A percentile compares a stretch with the other conserved stretches of the same genome.
phyloP scores from a whole-genome alignment of 2,329 filamentous ascomycete species.

The Talaromyces sp. region DNA sequence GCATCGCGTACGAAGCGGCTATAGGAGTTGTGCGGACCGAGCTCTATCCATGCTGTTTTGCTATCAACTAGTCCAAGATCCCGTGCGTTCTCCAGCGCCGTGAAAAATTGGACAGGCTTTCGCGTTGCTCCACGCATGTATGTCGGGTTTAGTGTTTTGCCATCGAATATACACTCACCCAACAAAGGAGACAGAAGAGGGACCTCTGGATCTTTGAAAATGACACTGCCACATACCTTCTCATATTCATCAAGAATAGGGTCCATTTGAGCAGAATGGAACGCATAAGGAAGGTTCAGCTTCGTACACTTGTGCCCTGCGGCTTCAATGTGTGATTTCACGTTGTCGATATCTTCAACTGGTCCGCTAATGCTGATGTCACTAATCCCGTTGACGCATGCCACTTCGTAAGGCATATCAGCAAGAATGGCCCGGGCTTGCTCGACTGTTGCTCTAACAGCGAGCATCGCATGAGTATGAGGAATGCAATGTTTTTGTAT shows the following conservation, averaged over 20 bases:
- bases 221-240: neutral
- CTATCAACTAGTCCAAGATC: neutral
- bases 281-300: conserved; percentile 8
- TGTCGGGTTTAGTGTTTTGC: neutral
- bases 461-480: conserved; percentile 68
- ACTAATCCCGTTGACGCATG: conserved; percentile 75
- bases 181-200: neutral
- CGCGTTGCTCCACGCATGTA: neutral
- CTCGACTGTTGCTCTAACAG: neutral
- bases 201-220: neutral
- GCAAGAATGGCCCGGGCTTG: neutral
- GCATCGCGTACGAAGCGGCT: neutral
- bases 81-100: neutral
- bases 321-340: neutral
- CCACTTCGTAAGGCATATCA: conserved; percentile 53
- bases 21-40: neutral
- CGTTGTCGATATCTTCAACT: neutral
- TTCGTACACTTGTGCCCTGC: neutral
- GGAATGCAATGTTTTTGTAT: conserved; percentile 59
- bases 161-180: neutral
- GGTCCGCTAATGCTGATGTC: conserved; percentile 66
- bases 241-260: conserved; percentile 6
- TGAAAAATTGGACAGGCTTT: neutral
- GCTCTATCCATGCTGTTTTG: neutral
- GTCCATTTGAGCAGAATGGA: conserved; percentile 10